A percentile compares a stretch with the other conserved stretches of the same genome.
phyloP scores from a whole-genome alignment of 129 eudicot genomes.

The Flaveria brownii region DNA sequence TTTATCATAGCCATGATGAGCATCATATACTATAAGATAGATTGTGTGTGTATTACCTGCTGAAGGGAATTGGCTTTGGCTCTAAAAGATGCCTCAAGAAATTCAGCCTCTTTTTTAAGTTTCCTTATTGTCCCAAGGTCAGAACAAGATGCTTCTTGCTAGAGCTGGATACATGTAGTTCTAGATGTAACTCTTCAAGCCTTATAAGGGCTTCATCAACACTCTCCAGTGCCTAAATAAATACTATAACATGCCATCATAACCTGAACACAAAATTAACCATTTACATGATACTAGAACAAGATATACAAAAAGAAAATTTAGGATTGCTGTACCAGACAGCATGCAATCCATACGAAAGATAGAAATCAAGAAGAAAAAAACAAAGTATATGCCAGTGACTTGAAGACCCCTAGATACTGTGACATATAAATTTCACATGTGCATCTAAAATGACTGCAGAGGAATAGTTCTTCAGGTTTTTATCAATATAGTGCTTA shows the following conservation, averaged over 20 bases:
- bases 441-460: background rate
- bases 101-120: constrained; percentile 98
- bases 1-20: no score
- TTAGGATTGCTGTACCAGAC: background rate
- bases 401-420: background rate
- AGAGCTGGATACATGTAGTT: constrained; percentile 83
- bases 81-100: constrained; percentile 94
- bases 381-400: background rate
- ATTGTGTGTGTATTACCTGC: constrained; percentile 46
- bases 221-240: constrained; percentile 75
- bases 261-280: background rate
- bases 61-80: constrained; percentile 86
- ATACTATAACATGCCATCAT: constrained; percentile 24
- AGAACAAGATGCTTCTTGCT: constrained; percentile 89
- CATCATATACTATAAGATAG: background rate
- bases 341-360: background rate
- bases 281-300: constrained; percentile 10
- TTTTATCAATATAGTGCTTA: background rate
- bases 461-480: background rate
- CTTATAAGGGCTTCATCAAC: constrained; percentile 85
- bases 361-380: background rate
- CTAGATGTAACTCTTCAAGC: constrained; percentile 87
- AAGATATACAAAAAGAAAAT: background rate
- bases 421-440: background rate
- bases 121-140: constrained; percentile 89